Conservation (phyloP, 768 basidiomycete species). For the Chiua virens region DNA sequence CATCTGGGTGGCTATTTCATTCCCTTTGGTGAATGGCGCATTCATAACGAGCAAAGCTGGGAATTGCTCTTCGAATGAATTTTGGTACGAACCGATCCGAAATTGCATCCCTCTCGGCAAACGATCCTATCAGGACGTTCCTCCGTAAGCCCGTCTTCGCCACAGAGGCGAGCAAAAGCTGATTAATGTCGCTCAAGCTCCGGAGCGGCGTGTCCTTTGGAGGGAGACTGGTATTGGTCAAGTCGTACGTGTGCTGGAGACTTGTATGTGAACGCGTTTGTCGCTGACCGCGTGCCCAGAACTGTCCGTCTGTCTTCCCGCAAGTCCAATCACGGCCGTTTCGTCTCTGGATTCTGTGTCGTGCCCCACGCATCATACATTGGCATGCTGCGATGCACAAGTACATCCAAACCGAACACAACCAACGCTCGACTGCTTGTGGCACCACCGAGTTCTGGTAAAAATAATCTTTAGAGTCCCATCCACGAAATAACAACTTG, state of each 20-base stretch:
- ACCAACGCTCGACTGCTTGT: neutral
- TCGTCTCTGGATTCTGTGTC: neutral
- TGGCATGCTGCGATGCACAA: slow-evolving; percentile 4
- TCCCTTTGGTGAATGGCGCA: slow-evolving; percentile 6
- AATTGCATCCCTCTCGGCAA: slow-evolving; percentile 10
- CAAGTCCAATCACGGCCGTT: neutral
- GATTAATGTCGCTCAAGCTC: slow-evolving; percentile 6
- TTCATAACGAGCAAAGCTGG: slow-evolving; percentile 5
- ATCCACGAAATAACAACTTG: neutral
- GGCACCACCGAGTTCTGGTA: slow-evolving; percentile 10
- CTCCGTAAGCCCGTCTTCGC: slow-evolving; percentile 10
- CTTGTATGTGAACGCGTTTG: neutral
- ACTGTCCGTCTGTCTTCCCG: slow-evolving; percentile 13
- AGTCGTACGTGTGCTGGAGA: slow-evolving; percentile 3
- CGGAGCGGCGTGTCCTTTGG: slow-evolving; percentile 6
- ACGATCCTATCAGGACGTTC: slow-evolving; percentile 2
- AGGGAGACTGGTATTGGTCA: slow-evolving; percentile 17
- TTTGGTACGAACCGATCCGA: slow-evolving; percentile 13
- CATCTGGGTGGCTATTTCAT: slow-evolving; percentile 8
- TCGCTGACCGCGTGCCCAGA: slow-evolving; percentile 7
- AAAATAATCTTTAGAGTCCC: neutral
- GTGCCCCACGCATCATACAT: slow-evolving; percentile 6
- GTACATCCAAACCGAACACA: neutral
- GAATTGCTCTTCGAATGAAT: slow-evolving; percentile 15
- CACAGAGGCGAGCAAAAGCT: neutral